Conservation (phyloP, 352 stramenopile genomes). For the Phytopythium ostracodes region DNA sequence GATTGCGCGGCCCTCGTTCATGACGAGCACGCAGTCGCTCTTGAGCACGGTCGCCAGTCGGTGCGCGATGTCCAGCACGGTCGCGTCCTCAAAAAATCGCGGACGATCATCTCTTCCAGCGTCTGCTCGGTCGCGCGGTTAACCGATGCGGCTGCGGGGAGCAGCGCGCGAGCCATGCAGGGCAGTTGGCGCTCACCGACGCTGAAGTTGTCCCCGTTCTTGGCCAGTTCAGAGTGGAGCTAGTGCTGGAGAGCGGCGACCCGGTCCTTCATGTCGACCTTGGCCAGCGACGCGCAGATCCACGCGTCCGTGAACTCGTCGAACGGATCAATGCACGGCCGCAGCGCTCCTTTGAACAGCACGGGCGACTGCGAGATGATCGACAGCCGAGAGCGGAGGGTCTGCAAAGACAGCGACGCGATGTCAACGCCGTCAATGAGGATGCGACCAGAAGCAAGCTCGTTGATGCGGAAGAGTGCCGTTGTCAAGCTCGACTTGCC, state of each 20-base stretch:
- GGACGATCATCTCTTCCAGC: constrained; percentile 45
- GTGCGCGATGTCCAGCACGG: constrained; percentile 92
- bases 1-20: constrained; percentile 69
- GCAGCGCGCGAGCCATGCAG: constrained; percentile 87
- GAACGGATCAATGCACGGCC: constrained; percentile 84
- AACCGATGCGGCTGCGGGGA: constrained; percentile 78
- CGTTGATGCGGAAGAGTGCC: constrained; percentile 26
- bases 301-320: constrained; percentile 61
- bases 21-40: constrained; percentile 79
- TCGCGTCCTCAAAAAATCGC: constrained; percentile 86
- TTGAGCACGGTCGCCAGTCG: constrained; percentile 88
- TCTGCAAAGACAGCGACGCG: constrained; percentile 22
- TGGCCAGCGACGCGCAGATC: constrained; percentile 70
- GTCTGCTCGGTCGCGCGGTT: constrained; percentile 50
- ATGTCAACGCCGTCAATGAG: constrained; percentile 42
- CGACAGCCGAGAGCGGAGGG: constrained; percentile 27
- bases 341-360: constrained; percentile 86
- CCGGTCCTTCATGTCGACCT: constrained; percentile 59
- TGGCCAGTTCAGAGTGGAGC: constrained; percentile 10
- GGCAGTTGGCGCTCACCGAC: constrained; percentile 91
- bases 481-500: constrained; percentile 88
- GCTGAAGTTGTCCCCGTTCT: constrained; percentile 23
- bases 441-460: constrained; percentile 71
- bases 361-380: constrained; percentile 71
- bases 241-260: constrained; percentile 15